Base-by-base conservation (phyloP, 2,329 filamentous ascomycete species). In the Colletotrichum zoysiae region DNA sequence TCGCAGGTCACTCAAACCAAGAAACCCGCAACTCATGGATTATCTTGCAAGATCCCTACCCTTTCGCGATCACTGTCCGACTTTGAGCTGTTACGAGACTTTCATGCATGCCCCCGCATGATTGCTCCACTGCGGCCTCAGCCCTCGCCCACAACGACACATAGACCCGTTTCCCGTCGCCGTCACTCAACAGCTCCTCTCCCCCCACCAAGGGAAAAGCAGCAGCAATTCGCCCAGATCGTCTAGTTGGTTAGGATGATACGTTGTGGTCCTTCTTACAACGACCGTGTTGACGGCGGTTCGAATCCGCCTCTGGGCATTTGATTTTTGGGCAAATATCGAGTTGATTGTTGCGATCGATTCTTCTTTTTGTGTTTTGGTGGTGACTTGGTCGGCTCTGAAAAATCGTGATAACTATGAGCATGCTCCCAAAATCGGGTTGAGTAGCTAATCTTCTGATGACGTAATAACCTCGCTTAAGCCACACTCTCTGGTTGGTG, bases 241-340 rank as follows among this genome's bases (percentile, higher is more conserved):
- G 67, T 70, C 67, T 70, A 70, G 62, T 70, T 70, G 67, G 67
- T 70, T 67, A 70, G 67, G 67, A 70, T 70, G 67, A 70, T 70
- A 70, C 67, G 67, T 70, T 70, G 67, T 66, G 67, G 67, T 69
- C 55, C 63, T 65, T 63, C 18, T 65, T 65, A 70, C 67, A 51
- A 62, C 55, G 62, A 48, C 67, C 67, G 67, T 70, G 67, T 70
- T 70, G 67, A 70, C 67, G 67, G 67, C 67, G 67, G 67, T 70
- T 70, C 67, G 67, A 70, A 70, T 70, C 67, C 67, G 67, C 67
- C 67, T 70, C 67, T 70, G 67, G 46, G n/a, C n/a, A n/a, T n/a
- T n/a, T n/a, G n/a, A n/a, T n/a, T n/a, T n/a, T n/a, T n/a, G n/a
- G n/a, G 67, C 67, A 70, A 26, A 33, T 53, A 18, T 8, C 6